Conservation (phyloP, 2,329 filamentous ascomycete species). For the Stemphylium vesicarium region DNA sequence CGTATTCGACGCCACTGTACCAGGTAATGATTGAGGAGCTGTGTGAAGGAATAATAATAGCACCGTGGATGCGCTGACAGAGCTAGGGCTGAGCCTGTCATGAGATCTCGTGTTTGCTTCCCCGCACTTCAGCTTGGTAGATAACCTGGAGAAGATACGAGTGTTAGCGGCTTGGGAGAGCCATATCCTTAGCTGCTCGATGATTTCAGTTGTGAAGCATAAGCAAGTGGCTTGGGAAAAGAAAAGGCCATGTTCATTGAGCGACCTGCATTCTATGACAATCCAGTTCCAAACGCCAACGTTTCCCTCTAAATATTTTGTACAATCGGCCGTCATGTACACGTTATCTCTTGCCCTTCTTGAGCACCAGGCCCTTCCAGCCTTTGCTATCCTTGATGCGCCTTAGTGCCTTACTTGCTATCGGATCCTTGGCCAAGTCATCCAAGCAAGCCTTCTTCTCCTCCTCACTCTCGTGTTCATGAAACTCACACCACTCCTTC, state of each 20-base stretch:
- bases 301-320: not conserved
- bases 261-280: no score
- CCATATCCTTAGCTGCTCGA: not conserved
- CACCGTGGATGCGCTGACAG: not conserved
- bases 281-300: not conserved
- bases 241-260: not conserved
- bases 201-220: not conserved
- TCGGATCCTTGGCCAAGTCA: slow-evolving; percentile 37
- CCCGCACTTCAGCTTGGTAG: slow-evolving; percentile 1
- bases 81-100: not conserved
- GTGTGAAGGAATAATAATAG: not conserved
- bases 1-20: not conserved
- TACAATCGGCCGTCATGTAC: not conserved
- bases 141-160: not conserved
- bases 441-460: slow-evolving; percentile 44
- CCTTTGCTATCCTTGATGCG: slow-evolving; percentile 45
- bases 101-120: slow-evolving; percentile 9
- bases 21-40: not conserved
- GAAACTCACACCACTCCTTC: slow-evolving; percentile 47
- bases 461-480: slow-evolving; percentile 43
- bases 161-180: not conserved
- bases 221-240: not conserved
- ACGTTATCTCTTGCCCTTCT: slow-evolving; percentile 44
- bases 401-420: slow-evolving; percentile 39
- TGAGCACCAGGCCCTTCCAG: slow-evolving; percentile 46